These are phyloP conservation scores for Brettanomyces naardenensis DNA, from an alignment of 805 yeast genomes.

Conservation along the genomic window DNA sequence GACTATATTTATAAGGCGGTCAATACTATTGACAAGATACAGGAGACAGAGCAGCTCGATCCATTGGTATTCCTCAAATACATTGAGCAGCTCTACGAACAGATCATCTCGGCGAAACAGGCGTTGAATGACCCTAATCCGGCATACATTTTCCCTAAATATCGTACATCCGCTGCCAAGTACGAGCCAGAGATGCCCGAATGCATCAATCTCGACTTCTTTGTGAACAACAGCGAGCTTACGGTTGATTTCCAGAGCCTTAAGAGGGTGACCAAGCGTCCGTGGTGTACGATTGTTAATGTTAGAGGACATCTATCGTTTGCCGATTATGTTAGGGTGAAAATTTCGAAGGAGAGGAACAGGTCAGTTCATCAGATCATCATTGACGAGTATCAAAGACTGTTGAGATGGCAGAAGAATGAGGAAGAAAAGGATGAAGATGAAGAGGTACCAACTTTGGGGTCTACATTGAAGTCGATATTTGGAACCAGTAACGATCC, in stretches of 20 bases:
- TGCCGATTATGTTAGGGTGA: conserved; percentile 50
- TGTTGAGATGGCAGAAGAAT: conserved; percentile 22
- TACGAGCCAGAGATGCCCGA: conserved; percentile 43
- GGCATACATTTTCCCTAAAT: conserved; percentile 48
- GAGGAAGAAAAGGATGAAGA: conserved; percentile 4
- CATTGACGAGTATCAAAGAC: conserved; percentile 30
- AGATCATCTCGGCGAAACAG: conserved; percentile 27
- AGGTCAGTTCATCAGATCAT: conserved; percentile 32
- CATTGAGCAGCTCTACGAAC: conserved; percentile 22
- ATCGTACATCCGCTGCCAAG: conserved; percentile 28
- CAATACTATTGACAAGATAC: conserved; percentile 30
- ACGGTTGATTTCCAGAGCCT: conserved; percentile 51
- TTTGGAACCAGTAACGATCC: conserved; percentile 19
- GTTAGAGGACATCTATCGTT: conserved; percentile 37
- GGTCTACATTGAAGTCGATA: conserved; percentile 17
- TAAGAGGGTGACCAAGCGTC: conserved; percentile 41
- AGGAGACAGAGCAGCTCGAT: conserved; percentile 15
- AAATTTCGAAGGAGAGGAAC: conserved; percentile 38
- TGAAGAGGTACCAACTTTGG: conserved; percentile 7
- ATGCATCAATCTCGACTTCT: conserved; percentile 46
- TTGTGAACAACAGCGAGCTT: conserved; percentile 53
- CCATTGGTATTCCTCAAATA: conserved; percentile 15
- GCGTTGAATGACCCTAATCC: conserved; percentile 46
- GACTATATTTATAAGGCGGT: conserved; percentile 35
- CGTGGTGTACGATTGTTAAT: conserved; percentile 53